Base-by-base conservation (phyloP, 1,139 yeast genomes). In the Kazachstania sp. region DNA sequence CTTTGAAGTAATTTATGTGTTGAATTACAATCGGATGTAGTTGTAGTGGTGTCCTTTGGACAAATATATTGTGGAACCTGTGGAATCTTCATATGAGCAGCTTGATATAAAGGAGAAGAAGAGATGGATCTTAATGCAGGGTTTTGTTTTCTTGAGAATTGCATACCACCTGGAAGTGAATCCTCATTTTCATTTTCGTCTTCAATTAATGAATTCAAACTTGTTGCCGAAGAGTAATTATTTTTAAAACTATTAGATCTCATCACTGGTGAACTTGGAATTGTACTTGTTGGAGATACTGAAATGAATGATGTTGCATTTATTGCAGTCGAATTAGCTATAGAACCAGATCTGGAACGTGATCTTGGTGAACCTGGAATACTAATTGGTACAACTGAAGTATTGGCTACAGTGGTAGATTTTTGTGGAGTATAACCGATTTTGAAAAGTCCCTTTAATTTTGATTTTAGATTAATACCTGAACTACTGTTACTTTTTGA, bases 361-460 rank as follows among this genome's bases (percentile, higher is more conserved):
- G 38, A 36, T 13, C 20, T 11, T 36, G 38, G 38, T 18, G 38
- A 36, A 15, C 23, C 9, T 16, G 41, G 41, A 30, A 20, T 38
- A 28, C 19, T 38, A 26, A 28, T 28, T 8, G 41, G 41, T 11
- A 15, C 5, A 8, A 20, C 29, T 3, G 29, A 7, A 15, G 36
- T 15, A 15, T 16, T 15, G 8, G 36, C 8, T 16, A 16, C 41
- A 3, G 16, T 1, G 13, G 12, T 13, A 12, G 38, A 23, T 1
- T 37, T 37, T 34, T 31, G 31, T 11, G 29, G 29, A 15, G 37
- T 40, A 15, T 31, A 40, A 11, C 43, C 43, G n/a, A 40, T 30
- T 26, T 47, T 52, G 45, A 58, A 57, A 30, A 58, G 45, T 26
- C 52, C 54, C 40, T 51, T 54, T 15, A 58, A 41, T 46, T 50